These are phyloP conservation scores for Suillus sp. DNA, from an alignment of 768 basidiomycete species.

Conservation along the genomic window DNA sequence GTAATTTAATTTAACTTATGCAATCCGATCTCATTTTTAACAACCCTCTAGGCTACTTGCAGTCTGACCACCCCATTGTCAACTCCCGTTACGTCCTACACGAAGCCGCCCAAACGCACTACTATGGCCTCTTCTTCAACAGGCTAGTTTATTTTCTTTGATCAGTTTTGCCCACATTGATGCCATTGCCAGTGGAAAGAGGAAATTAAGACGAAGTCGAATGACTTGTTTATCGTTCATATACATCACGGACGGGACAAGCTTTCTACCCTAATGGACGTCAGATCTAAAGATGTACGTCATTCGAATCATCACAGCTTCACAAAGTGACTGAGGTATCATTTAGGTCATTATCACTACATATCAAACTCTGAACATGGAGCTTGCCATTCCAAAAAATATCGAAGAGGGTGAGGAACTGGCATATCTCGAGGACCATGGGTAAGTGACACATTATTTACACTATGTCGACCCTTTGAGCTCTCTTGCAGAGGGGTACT, in stretches of 20 bases:
- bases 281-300: constrained; percentile 56
- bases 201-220: constrained; percentile 69
- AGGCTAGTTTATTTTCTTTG: constrained; percentile 42
- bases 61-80: constrained; percentile 61
- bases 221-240: constrained; percentile 60
- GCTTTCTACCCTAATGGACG: constrained; percentile 51
- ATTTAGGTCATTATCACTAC: constrained; percentile 72
- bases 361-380: constrained; percentile 67
- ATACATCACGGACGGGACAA: constrained; percentile 77
- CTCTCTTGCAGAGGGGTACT: constrained; percentile 52
- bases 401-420: constrained; percentile 48
- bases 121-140: constrained; percentile 72
- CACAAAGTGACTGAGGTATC: constrained; percentile 8
- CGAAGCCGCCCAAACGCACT: constrained; percentile 72
- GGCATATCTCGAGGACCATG: constrained; percentile 50
- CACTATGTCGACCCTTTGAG: constrained; percentile 5
- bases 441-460: constrained; percentile 38
- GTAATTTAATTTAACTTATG: too few relatives aligned
- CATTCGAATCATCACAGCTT: constrained; percentile 6
- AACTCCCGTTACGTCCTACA: constrained; percentile 70
- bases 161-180: background rate
- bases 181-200: constrained; percentile 61
- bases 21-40: background rate
- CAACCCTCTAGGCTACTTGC: background rate
- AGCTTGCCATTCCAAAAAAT: constrained; percentile 57